Conservation (phyloP, 1,139 yeast genomes). For the Cylindricascospora bacillispora region DNA sequence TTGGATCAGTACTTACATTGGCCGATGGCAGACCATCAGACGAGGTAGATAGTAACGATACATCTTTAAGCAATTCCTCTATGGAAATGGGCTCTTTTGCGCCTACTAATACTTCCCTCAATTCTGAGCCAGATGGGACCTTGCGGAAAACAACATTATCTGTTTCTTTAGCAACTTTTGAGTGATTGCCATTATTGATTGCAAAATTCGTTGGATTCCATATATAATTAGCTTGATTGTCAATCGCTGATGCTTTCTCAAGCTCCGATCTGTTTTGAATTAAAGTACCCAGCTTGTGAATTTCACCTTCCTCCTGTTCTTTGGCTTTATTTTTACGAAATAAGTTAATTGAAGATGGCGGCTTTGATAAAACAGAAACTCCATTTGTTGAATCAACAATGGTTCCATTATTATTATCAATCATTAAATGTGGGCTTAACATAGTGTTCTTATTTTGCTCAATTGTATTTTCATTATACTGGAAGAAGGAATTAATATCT, state of each 20-base stretch:
- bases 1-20: too few species aligned
- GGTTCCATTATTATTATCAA: too few species aligned
- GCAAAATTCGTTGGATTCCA: conserved; percentile 5
- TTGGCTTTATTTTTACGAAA: conserved; percentile 39
- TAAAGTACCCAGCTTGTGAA: conserved; percentile 71
- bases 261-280: too few species aligned
- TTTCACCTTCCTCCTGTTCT: conserved; percentile 85
- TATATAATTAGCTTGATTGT: conserved; percentile 26
- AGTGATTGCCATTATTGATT: background rate
- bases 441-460: too few species aligned
- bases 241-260: conserved; percentile 35
- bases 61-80: conserved; percentile 54
- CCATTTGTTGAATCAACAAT: too few species aligned
- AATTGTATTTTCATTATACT: too few species aligned
- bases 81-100: conserved; percentile 71
- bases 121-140: conserved; percentile 63
- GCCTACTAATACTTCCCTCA: conserved; percentile 62
- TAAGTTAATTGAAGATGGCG: conserved; percentile 1
- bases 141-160: conserved; percentile 5
- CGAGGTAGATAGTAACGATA: too few species aligned
- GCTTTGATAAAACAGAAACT: conserved; percentile 1
- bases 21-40: too few species aligned
- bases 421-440: too few species aligned
- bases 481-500: too few species aligned
- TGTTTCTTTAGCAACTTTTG: conserved; percentile 1